Base-by-base conservation (phyloP, 805 yeast genomes). In the Kodamaea fukazawae region DNA sequence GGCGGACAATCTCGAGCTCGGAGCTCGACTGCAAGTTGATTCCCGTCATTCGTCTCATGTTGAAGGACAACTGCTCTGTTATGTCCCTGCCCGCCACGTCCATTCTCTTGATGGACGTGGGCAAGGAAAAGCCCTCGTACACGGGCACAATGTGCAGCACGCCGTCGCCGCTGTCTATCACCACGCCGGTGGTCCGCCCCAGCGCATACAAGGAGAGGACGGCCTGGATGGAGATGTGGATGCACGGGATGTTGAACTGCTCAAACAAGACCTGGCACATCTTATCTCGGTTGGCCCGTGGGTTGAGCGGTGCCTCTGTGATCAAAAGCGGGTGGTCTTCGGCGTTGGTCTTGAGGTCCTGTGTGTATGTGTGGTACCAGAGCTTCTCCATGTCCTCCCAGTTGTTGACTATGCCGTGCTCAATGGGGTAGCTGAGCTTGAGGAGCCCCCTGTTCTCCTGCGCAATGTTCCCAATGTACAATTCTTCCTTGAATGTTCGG, bases 101-200 rank as follows among this genome's bases (percentile, higher is more conserved):
- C 45, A 84, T 69, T 40, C 96, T 63, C 57, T 77, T 76, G 16
- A 86, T 78, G 2, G 90, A 79, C 2, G 81, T 71, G 0, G 90
- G 81, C 11, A 90, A 57, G 9, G 90, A 72, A 58, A 87, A 90
- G 4, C 98, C 98, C 44, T 88, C 89, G 60, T 79, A 91, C 0
- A 91, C 87, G 0, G 97, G 96, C 2, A 88, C 95, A 7, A 85
- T 73, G 53, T 86, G 90, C 29, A 86, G 76, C 17, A 88, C 95
- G 4, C 97, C 97, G 59, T 90, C 97, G 4, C 97, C 97, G n/a
- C 83, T 76, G 55, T 90, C 96, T 9, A 91, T 55, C 2, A 87
- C 95, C 28, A 87, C 76, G 1, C 97, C 98, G 0, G 96, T 89
- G 6, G 97, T 90, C 48, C 87, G 67, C 0, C 97, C 98, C 4